phyloP scores from a whole-genome alignment of 805 yeast species.

The Kregervanrija pseudodelftensis region DNA sequence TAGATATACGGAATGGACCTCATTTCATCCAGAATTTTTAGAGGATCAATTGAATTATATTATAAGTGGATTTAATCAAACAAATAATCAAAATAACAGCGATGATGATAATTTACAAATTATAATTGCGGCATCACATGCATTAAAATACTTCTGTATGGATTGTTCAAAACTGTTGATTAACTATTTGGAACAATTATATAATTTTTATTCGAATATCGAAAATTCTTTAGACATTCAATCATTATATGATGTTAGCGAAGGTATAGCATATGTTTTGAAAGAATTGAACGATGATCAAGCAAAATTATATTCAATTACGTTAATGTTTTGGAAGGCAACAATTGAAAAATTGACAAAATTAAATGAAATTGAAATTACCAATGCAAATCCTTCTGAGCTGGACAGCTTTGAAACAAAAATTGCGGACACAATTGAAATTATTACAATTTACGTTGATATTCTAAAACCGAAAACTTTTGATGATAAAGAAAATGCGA shows the following conservation, averaged over 20 bases:
- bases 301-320: constrained; percentile 44
- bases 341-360: constrained; percentile 42
- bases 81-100: constrained; percentile 9
- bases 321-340: constrained; percentile 61
- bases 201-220: constrained; percentile 59
- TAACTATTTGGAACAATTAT: constrained; percentile 65
- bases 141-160: constrained; percentile 88
- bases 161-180: constrained; percentile 72
- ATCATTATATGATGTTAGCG: constrained; percentile 72
- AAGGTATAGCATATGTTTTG: constrained; percentile 83
- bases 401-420: constrained; percentile 33
- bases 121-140: constrained; percentile 82
- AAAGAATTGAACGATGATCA: constrained; percentile 42
- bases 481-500: constrained; percentile 8
- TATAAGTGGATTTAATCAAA: constrained; percentile 56
- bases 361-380: constrained; percentile 5
- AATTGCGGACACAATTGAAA: constrained; percentile 70
- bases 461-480: constrained; percentile 41
- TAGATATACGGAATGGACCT: constrained; percentile 94
- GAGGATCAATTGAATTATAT: constrained; percentile 82
- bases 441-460: constrained; percentile 52
- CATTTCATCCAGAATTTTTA: constrained; percentile 73
- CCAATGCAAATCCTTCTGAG: constrained; percentile 10
- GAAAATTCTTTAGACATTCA: constrained; percentile 51
- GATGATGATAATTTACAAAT: constrained; percentile 34